Evolutionary conservation across 2,329 filamentous ascomycete genomes (phyloP), one percentile per base, ranked within the genome.

Genomic region (Botrytis galanthina): DNA sequence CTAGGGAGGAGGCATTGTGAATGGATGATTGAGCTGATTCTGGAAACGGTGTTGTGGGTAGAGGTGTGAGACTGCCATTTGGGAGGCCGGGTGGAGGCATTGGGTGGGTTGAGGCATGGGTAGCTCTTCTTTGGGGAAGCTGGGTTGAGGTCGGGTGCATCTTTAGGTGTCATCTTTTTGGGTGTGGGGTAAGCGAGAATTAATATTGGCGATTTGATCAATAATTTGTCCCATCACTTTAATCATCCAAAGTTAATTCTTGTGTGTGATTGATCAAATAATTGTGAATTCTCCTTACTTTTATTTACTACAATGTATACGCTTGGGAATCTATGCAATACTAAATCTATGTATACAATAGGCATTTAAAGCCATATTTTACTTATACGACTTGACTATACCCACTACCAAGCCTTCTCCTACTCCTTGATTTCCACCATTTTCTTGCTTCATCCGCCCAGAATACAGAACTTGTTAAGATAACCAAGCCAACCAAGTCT

Each of bases 361-460:
- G 71, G 71, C 64, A 59, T 68, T 57, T 12, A 72, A 57, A 51
- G 54, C 42, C 70, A 46, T 26, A 39, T 48, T 66, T 62, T 35
- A 67, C 44, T 68, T 85, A 92, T 76, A 92, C 90, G 78, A 87
- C 86, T 81, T 90, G 88, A 80, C 90, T 92, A 80, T 92, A 93
- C 71, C 88, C 88, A 74, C 82, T 83, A n/a, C 86, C 85, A 74
- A 89, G 82, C 79, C 87, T 86, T 82, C 86, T 84, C 79, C 85
- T 85, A 68, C 89, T 86, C 73, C 77, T 77, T 77, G 89, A 88
- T 79, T 86, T 87, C 79, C 87, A 88, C 85, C 91, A 97, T 84
- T 99, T 99, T 80, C 96, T 88, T 61, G 87, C 87, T 84, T 99
- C 96, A 82, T 99, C 96, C 20, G 91, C 94, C 93, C 94, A 98